Base-by-base conservation (phyloP, 179 eudicot species). In the Spergularia azorica region DNA sequence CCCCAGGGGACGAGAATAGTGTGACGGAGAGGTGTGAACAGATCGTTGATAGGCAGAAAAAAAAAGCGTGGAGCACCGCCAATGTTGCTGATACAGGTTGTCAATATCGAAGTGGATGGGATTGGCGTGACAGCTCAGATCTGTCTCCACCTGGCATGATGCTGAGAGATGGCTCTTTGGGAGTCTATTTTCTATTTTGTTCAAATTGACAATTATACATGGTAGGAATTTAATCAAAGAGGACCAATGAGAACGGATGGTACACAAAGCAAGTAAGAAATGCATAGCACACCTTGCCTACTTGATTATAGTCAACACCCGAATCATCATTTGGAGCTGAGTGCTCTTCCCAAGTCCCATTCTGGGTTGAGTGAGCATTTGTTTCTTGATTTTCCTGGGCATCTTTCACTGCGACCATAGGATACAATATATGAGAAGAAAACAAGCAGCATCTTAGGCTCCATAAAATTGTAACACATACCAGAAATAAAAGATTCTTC, bases 341-440 rank as follows among this genome's bases (percentile, higher is more conserved):
- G 52, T 81, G 67, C 11, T 74, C 81, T 72, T 77, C 68, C 65
- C 32, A 73, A 54, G 63, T 14, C 32, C 71, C 58, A 32, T 81
- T 77, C 59, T 68, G 13, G 75, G 67, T 55, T 55, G 78, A 55
- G 63, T 81, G 84, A 67, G 60, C 77, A 26, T 72, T 66, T 71
- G 52, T 63, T 75, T 56, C 75, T 71, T 32, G 72, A 39, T 60
- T 67, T 60, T 79, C 81, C 63, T 82, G 81, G 58, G 75, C 79
- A 74, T 75, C 79, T 55, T 85, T 75, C 21, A 84, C 98, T 92
- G 93, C 87, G 83, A 68, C 79, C 74, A 79, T 76, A 72, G 71
- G 16, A 65, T 17, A 54, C 0, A 39, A 56, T 43, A n/a, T 51
- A 46, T 65, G 57, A 75, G 74, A 48, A 51, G 50, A 57, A n/a